Base-by-base conservation (phyloP, 2,329 filamentous ascomycete species). In the Penicillium aurantiogriseum region DNA sequence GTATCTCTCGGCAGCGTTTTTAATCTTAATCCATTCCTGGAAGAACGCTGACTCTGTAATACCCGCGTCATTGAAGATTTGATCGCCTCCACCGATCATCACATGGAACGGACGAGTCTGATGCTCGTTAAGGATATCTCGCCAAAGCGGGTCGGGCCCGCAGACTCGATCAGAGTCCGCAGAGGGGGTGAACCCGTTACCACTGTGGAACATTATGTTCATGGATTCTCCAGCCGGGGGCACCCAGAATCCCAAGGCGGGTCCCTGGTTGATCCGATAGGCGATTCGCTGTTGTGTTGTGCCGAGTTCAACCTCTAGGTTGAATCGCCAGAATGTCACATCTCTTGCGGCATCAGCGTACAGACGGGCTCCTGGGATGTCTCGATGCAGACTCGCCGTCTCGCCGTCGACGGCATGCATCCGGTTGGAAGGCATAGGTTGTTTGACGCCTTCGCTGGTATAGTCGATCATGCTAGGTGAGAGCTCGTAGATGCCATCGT, bases 121-220 rank as follows among this genome's bases (percentile, higher is more conserved):
- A 71, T 99, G 94, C 23, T 81, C 90, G 72, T 97, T 97, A 60
- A 97, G 80, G 6, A 97, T 91, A 72, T 99, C 94, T 54, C 93
- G 88, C 94, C 95, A 99, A 76, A 99, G 83, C 1, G 94, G 94
- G 75, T 99, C 94, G 0, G 95, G 94, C 0, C 94, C 94, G 69
- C 88, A 94, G 71, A 97, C 88, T 45, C 87, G 82, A 70, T 95
- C 83, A 0, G 91, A 79, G 61, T 96, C 87, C 25, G 90, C 89
- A 56, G 85, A 88, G 51, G 88, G 74, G 66, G 91, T 93, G 79
- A 99, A 99, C 2, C 95, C 94, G 72, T 99, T 99, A 79, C 94
- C 96, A 72, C 90, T 96, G 78, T 97, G 85, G 77, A 97, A 99
- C 92, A 97, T 96, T 72, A 97, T 90, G 77, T 97, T 97, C 94